Base-by-base conservation (phyloP, 306 rosid genomes). In the Fagus crenata region DNA sequence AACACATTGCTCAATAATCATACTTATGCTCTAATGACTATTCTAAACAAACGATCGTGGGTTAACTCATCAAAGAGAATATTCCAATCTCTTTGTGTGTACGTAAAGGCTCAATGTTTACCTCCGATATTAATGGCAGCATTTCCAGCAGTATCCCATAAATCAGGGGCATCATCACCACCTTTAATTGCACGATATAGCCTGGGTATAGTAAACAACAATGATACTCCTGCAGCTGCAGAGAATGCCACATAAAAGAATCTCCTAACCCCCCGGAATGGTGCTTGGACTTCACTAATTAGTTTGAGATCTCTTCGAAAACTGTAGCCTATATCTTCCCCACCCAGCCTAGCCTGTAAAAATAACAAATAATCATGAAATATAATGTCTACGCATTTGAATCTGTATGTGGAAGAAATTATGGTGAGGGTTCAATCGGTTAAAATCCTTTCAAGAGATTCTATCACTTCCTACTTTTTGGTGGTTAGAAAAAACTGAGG, bases 241-340 rank as follows among this genome's bases (percentile, higher is more conserved):
- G 97, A 79, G 7, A 95, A 75, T 33, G 97, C 97, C 60, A 92
- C 71, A 67, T 85, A 95, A 81, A 95, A 92, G 88, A 95, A 92
- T 87, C 84, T 90, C 85, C 99, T 84, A 69, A 95, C 81, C 74
- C 97, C 99, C 53, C 97, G 99, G 76, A 95, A 95, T 36, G 99
- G 99, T 72, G 97, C 99, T 85, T 95, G 99, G 68, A 95, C 99
- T 90, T 92, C 99, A 81, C 99, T 89, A 65, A 95, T 95, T 82
- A 95, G 99, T 87, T 92, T 95, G 71, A 95, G 90, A 89, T 95
- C 99, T 92, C 99, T 91, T 46, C 97, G 92, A 78, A 92, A 95
- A 83, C 99, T 9, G 49, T 85, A 89, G 78, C 99, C 99, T 83
- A 95, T 82, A 83, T 95, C 99, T 84, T 92, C 97, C 76, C 99